Evolutionary conservation across 345 rosid genomes (phyloP), one percentile per base, ranked within the genome.

Genomic region (Arabidopsis arenosa): DNA sequence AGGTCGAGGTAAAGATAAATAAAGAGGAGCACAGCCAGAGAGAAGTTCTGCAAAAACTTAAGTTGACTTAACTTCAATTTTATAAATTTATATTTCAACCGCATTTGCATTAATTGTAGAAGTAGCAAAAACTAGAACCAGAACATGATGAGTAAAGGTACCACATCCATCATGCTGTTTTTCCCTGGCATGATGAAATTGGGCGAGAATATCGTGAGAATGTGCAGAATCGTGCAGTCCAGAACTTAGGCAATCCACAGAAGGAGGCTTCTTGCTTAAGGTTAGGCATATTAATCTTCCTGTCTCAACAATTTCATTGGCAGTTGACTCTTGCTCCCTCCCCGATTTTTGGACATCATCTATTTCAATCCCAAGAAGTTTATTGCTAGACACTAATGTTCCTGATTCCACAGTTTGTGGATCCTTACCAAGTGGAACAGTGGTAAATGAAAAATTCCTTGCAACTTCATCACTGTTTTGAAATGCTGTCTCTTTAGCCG

Each of bases 231-330:
- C 75, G 54, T 80, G 83, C 66, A 76, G 69, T 66, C 76, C 73
- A 77, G 64, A 80, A 77, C 72, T 78, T 55, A 72, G 62, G 82
- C 68, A 72, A 69, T 82, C 84, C 14, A 80, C 65, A 32, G 70
- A 44, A 5, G 87, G 89, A 6, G 84, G 85, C 77, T 87, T 87
- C 84, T 80, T 86, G 67, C 67, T 74, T 68, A 87, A 73, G 57
- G 88, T 84, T 83, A 83, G 65, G 81, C 82, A 82, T 79, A 80
- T 67, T 57, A 85, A 54, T 58, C 59, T 68, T 66, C 52, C 59
- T 8, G 83, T 54, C 63, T 74, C 84, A 59, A 48, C 78, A 63
- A 66, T 58, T 60, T 53, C 66, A 41, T 66, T 77, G 43, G 75
- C 59, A 66, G 65, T 53, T 55, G 44, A 55, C 55, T 64, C 78